Percentiles rank a stretch among this genome's conserved stretches.
phyloP scores from a whole-genome alignment of 371 early-diverging fungal genomes.

The Rhizopus microsporus region DNA sequence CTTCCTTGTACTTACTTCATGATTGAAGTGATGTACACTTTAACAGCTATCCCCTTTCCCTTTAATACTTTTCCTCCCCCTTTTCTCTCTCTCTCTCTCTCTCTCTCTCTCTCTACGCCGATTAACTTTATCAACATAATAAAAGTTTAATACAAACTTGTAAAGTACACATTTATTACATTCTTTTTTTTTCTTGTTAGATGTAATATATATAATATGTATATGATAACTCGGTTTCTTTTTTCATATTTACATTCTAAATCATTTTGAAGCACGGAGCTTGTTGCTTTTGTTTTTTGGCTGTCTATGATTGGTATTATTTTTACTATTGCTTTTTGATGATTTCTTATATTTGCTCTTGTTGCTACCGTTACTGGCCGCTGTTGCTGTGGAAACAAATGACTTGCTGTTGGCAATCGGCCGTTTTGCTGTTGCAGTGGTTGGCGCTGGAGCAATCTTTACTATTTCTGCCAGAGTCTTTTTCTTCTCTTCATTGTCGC shows the following conservation, averaged over 20 bases:
- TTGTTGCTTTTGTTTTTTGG: constrained; percentile 1
- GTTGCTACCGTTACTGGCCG: neutral
- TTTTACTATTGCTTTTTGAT: constrained; percentile 8
- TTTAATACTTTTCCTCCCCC: too few species aligned
- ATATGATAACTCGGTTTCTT: neutral
- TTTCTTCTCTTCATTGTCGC: constrained; percentile 10
- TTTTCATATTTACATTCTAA: constrained; percentile 3
- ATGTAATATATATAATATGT: neutral
- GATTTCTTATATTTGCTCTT: neutral
- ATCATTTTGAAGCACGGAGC: neutral
- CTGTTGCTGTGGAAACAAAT: neutral
- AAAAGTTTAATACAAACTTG: too few species aligned
- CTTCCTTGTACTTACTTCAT: too few species aligned
- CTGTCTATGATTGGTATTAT: constrained; percentile 16
- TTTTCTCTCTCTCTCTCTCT: too few species aligned
- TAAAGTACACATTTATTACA: neutral
- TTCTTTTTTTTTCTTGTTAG: neutral
- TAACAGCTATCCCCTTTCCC: too few species aligned
- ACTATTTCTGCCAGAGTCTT: constrained; percentile 30
- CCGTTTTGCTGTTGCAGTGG: neutral
- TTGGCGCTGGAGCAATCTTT: constrained; percentile 14
- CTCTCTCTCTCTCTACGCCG: neutral
- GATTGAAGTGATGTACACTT: too few species aligned
- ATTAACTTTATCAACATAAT: neutral
- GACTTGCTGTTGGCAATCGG: neutral